Evolutionary conservation across 306 rosid species (phyloP), one percentile per base, ranked within the genome.

Genomic region (Sophora flavescens): DNA sequence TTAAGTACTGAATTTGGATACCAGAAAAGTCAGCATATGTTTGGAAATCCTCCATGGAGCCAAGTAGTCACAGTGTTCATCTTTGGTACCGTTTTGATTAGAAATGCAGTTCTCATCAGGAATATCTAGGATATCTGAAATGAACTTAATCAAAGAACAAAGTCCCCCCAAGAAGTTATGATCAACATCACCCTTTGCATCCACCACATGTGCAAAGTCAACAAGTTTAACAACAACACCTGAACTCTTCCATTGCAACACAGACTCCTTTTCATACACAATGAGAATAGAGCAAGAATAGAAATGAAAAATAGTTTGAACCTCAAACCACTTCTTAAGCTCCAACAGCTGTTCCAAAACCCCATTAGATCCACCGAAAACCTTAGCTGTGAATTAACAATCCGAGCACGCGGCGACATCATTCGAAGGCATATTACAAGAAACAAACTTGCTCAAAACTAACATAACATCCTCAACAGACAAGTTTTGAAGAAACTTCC

Each of bases 101-200:
- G 48, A 58, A 57, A 65, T 32, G 33, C 48, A 26, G 11, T 74
- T 26, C 28, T 32, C 64, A 48, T 3, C 35, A 14, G 82, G 65
- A 41, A 33, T 41, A 2, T 50, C 62, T 45, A 87, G 30, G 17
- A 95, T 51, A 74, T 90, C 95, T 0, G 84, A 70, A 39, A 95
- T 65, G 56, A 89, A 84, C 85, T 89, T 86, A 15, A 95, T 92
- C 58, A 95, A 88, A 79, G 96, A 90, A 79, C 93, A 95, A 17
- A 94, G 95, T 16, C 98, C 98, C 3, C 98, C 98, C 78, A 92
- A 82, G 88, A 90, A 94, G 75, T 94, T 94, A 84, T 92, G 97
- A 85, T 94, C 98, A 54, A 94, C 92, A 30, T 62, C 87, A 45
- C 92, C 97, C 3, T 71, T 74, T 5, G 86, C 93, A 6, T 88